phyloP scores from a whole-genome alignment of 768 basidiomycete genomes.

The Mrakia hoshinonis region DNA sequence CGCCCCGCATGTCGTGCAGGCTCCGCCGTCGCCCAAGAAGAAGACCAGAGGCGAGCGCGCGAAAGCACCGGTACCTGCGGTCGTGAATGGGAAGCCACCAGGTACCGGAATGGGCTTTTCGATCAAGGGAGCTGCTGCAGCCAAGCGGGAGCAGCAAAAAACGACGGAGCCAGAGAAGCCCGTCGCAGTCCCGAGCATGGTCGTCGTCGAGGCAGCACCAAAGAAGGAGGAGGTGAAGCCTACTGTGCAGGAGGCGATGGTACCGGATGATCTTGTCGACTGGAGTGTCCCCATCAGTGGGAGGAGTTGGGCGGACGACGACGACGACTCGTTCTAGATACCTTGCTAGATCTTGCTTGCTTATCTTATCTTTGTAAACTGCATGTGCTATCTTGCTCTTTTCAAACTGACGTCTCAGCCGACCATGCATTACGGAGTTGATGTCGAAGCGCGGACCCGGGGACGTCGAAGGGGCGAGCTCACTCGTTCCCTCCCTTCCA shows the following conservation, averaged over 20 bases:
- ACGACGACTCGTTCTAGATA: slow-evolving; percentile 9
- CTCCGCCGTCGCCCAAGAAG: neutral
- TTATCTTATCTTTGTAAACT: no score
- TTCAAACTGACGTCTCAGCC: no score
- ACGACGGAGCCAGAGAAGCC: neutral
- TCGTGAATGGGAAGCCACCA: neutral
- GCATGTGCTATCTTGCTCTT: no score
- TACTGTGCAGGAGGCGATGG: neutral
- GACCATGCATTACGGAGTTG: no score
- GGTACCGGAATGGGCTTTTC: no score
- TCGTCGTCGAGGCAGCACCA: no score
- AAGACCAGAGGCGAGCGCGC: neutral
- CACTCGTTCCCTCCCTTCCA: no score
- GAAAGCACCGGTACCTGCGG: neutral
- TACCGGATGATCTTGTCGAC: neutral
- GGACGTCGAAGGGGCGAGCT: no score
- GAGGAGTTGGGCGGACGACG: slow-evolving; percentile 18
- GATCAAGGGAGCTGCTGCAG: no score
- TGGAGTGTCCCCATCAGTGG: slow-evolving; percentile 11
- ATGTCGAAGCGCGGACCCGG: no score
- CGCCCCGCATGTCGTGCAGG: neutral
- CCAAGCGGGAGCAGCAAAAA: neutral
- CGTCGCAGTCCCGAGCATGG: neutral
- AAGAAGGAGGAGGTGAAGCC: neutral
- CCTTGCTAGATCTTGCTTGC: no score